Evolutionary conservation across 768 basidiomycete species (phyloP).

Genomic region (Lentinula lateritia): DNA sequence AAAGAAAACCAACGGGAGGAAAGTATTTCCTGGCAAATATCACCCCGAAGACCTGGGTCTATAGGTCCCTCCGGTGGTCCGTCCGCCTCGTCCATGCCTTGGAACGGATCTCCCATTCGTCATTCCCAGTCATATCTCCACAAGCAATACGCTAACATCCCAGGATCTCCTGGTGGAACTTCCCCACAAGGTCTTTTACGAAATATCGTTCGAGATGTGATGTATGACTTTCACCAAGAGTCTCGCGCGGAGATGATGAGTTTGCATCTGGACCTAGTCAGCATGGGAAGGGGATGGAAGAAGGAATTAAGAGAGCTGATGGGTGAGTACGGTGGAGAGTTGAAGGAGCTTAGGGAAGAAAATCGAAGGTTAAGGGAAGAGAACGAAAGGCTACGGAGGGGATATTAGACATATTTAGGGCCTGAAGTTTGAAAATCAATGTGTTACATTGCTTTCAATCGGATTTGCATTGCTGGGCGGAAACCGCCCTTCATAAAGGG

Average conservation of each 20-base stretch:
- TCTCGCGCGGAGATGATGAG: constrained; percentile 69
- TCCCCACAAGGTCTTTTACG: constrained; percentile 57
- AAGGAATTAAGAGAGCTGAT: constrained; percentile 6
- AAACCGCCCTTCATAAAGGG: too few relatives aligned
- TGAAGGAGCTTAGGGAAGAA: constrained; percentile 9
- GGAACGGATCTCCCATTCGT: constrained; percentile 14
- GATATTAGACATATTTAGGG: not conserved
- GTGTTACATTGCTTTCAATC: too few relatives aligned
- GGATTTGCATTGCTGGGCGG: too few relatives aligned
- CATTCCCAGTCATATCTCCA: constrained; percentile 35
- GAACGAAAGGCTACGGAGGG: constrained; percentile 10
- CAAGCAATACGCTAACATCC: constrained; percentile 24
- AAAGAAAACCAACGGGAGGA: constrained; percentile 21
- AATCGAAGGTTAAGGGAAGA: constrained; percentile 9
- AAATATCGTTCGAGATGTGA: constrained; percentile 61
- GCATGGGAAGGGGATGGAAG: constrained; percentile 21
- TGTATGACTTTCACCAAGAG: constrained; percentile 70
- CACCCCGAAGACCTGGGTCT: constrained; percentile 40
- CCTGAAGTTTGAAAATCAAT: too few relatives aligned
- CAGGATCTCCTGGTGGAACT: constrained; percentile 19
- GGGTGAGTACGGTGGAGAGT: not conserved
- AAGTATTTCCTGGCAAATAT: constrained; percentile 49
- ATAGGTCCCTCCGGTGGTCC: constrained; percentile 14
- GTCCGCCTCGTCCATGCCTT: not conserved
- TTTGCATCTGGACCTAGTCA: constrained; percentile 66